These are phyloP conservation scores for Phalaenopsis aphrodite DNA, from an alignment of 106 monocot genomes.

Conservation along the genomic window DNA sequence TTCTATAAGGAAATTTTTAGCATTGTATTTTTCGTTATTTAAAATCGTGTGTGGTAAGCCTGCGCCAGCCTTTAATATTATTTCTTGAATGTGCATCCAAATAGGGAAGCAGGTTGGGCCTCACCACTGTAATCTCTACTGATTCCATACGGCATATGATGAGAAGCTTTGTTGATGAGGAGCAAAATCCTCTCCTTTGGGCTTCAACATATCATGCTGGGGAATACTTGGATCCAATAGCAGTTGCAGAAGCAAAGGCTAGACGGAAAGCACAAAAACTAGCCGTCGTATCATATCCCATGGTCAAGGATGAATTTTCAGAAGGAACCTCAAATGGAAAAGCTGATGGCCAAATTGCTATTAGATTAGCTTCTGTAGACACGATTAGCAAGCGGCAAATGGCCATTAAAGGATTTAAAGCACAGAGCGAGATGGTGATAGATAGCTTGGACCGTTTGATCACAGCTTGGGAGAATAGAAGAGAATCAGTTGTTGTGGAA, in stretches of 20 bases:
- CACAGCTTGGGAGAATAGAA: conserved; percentile 89
- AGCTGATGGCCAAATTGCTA: conserved; percentile 12
- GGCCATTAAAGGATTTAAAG: conserved; percentile 83
- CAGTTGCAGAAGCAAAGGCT: conserved; percentile 77
- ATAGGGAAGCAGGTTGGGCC: conserved; percentile 85
- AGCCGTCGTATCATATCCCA: conserved; percentile 11
- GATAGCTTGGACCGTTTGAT: conserved; percentile 88
- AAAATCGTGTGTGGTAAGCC: neutral
- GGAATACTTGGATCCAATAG: conserved; percentile 75
- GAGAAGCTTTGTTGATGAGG: conserved; percentile 75
- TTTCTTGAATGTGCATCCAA: conserved; percentile 3
- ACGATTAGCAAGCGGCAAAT: conserved; percentile 60
- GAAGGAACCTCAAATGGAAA: conserved; percentile 21
- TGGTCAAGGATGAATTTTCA: conserved; percentile 20
- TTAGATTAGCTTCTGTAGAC: conserved; percentile 22
- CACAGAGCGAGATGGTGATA: conserved; percentile 98
- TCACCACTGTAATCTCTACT: conserved; percentile 85
- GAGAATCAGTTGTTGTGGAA: conserved; percentile 89
- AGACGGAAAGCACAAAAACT: conserved; percentile 59
- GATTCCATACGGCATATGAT: conserved; percentile 98
- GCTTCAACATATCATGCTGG: conserved; percentile 98
- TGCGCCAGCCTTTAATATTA: neutral
- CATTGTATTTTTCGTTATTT: neutral
- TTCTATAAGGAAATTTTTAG: neutral
- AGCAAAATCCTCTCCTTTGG: conserved; percentile 90